These are phyloP conservation scores for Pontederia paniculata DNA, from an alignment of 176 grass and related monocot genomes.

Conservation along the genomic window DNA sequence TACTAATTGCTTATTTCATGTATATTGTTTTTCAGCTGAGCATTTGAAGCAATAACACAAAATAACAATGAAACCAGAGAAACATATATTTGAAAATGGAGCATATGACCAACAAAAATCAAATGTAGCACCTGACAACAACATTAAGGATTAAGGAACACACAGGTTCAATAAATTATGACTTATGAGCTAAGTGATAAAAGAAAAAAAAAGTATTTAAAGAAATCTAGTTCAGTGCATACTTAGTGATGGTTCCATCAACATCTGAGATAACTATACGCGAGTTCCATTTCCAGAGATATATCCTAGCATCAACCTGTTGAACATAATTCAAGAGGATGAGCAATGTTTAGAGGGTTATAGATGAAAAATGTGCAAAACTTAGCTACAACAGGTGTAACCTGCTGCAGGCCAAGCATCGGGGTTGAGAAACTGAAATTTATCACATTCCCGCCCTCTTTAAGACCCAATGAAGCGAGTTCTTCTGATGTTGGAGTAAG, in stretches of 20 bases:
- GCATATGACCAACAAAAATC: no score
- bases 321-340: conserved; percentile 16
- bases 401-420: conserved; percentile 86
- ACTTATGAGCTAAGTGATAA: no score
- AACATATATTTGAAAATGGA: no score
- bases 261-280: conserved; percentile 92
- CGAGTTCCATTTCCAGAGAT: conserved; percentile 90
- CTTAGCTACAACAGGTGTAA: conserved; percentile 17
- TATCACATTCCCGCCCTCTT: conserved; percentile 64
- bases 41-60: no score
- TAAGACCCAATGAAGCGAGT: conserved; percentile 72
- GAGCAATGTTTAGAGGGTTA: not conserved
- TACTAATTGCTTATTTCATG: no score
- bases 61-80: no score
- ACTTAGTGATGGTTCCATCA: conserved; percentile 97
- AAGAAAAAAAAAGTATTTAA: no score
- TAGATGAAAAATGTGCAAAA: not conserved
- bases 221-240: conserved; percentile 21
- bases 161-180: no score
- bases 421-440: conserved; percentile 89
- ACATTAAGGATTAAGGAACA: no score
- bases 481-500: conserved; percentile 70
- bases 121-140: no score
- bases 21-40: no score
- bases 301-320: conserved; percentile 88